Conservation (phyloP, 768 basidiomycete genomes). For the Pleurotus cornucopiae region DNA sequence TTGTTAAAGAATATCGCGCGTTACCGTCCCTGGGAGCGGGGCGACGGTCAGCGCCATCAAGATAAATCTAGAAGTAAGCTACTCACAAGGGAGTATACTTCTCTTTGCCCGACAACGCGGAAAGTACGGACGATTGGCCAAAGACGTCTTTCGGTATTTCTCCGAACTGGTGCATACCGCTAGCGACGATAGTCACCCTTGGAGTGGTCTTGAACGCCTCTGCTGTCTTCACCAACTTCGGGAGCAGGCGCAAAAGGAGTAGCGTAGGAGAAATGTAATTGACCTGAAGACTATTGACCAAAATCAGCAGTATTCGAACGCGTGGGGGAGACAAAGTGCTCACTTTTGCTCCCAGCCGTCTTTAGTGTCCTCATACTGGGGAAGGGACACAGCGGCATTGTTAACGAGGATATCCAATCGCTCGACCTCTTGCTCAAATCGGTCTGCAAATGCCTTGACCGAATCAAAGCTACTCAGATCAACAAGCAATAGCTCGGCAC, state of each 20-base stretch:
- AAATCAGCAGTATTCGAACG: too few relatives aligned
- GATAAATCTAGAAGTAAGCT: not conserved
- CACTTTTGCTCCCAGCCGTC: conserved; percentile 48
- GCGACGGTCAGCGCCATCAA: not conserved
- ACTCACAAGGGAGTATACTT: conserved; percentile 18
- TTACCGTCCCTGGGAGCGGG: conserved; percentile 10
- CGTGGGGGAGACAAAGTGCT: not conserved
- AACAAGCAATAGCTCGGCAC: conserved; percentile 33
- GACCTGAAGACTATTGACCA: conserved; percentile 36
- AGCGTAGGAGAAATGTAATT: conserved; percentile 40
- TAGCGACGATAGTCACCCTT: conserved; percentile 37
- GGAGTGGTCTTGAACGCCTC: conserved; percentile 20
- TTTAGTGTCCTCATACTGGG: conserved; percentile 18
- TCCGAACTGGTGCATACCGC: conserved; percentile 34
- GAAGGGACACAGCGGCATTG: conserved; percentile 29
- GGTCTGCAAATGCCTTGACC: conserved; percentile 32
- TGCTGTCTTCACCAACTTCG: conserved; percentile 34
- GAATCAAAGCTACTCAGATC: conserved; percentile 39
- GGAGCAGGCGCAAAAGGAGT: conserved; percentile 37
- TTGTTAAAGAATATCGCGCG: conserved; percentile 27
- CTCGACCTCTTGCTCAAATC: conserved; percentile 25
- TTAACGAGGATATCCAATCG: conserved; percentile 40
- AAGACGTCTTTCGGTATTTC: conserved; percentile 20
- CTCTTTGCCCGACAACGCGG: conserved; percentile 25
- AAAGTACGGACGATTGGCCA: conserved; percentile 23